Base-by-base conservation (phyloP, 1,139 yeast species). In the Sugiyamaella castrensis region DNA sequence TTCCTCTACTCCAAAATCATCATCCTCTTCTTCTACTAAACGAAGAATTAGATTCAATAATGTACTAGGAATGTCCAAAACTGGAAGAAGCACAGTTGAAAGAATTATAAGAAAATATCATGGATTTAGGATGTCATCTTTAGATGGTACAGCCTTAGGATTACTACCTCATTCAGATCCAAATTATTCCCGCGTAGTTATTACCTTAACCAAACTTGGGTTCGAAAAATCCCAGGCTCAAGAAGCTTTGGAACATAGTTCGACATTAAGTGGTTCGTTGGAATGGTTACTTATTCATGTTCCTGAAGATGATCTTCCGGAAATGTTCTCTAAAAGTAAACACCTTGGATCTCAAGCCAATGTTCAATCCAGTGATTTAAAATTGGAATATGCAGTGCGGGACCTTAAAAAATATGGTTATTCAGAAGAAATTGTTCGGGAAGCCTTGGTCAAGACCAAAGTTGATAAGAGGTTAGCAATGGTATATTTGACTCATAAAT, bases 301-400 rank as follows among this genome's bases (percentile, higher is more conserved):
- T 2, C 98, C 98, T 0, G 97, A 91, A 60, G 98, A 89, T 62
- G 98, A 92, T 62, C 70, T 92, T 39, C 98, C 98, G 0, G 57
- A 58, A 11, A 61, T 66, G 15, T 65, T 76, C 63, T 64, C 75
- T 30, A 45, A 47, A 51, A 60, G 62, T 10, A 54, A 65, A 33
- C 56, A 59, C 35, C 55, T 65, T 1, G 70, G 70, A 2, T 58
- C 64, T 26, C 58, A 65, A 8, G 66, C 70, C 0, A 64, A 66
- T 10, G 57, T 70, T 8, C 63, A 60, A 40, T 55, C 70, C 2
- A 75, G 72, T 31, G 72, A 71, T 47, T 50, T 75, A 36, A 64
- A 71, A 38, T 61, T 67, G 33, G 80, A 81, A 57, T 73, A 76
- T 51, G 68, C 74, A 33, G 70, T 85, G 13, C 75, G 81, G 35